Base-by-base conservation (phyloP, 2,329 filamentous ascomycete species). In the Cordyceps militaris region DNA sequence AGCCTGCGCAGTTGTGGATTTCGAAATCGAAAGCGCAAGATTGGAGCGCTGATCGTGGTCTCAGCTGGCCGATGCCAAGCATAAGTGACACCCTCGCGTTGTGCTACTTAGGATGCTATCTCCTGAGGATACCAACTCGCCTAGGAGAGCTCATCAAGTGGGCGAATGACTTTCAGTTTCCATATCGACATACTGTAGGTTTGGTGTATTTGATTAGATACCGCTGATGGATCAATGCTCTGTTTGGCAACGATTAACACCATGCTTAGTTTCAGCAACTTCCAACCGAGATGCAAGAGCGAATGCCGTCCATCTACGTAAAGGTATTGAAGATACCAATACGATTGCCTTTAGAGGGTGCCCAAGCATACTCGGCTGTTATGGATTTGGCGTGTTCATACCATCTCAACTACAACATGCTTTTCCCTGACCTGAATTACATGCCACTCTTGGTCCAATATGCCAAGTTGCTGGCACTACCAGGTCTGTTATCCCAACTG, bases 101-200 rank as follows among this genome's bases (percentile, higher is more conserved):
- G 11, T 91, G 89, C 67, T 97, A 97, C 72, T 71, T 97, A 34
- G 92, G 84, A 1, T 84, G 84, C 38, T 66, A 94, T 47, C 75
- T 96, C 26, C 76, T 96, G 63, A 84, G 87, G 57, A 76, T 94
- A 57, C 91, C 92, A 0, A 78, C 89, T n/a, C 84, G 85, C 23
- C 74, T 93, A 8, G 86, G 84, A 11, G 89, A 95, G 62, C 71
- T 97, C 13, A 79, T 79, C 56, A 74, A 76, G 46, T 96, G 89
- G 85, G 83, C 82, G 16, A 81, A 79, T 49, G 75, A 75, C 58
- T 85, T 86, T 48, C 81, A 87, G 57, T 78, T 97, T 26, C 80
- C 87, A 0, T 97, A 87, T 69, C 80, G 87, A 47, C 78, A 83
- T 63, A 87, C 87, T 21, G 84, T 85, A 70, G 69, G 79, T 70